phyloP scores from a whole-genome alignment of 1,139 yeast species.

The Candida pseudocylindracea region DNA sequence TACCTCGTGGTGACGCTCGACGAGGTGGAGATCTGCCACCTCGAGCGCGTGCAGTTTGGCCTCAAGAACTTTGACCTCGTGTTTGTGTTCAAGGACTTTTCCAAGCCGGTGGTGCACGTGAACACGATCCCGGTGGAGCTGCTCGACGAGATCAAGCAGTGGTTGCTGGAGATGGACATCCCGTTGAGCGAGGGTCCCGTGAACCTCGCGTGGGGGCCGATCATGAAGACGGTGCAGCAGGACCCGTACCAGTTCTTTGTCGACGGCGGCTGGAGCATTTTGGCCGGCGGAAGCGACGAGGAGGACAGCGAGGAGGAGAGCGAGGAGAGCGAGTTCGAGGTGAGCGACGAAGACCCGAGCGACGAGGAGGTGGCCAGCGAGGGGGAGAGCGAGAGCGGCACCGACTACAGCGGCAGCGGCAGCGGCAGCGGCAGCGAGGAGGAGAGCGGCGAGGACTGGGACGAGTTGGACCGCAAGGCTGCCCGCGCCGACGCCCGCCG shows the following conservation, averaged over 20 bases:
- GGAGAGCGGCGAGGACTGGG: conserved; percentile 55
- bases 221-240: conserved; percentile 81
- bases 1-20: conserved; percentile 77
- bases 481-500: conserved; percentile 21
- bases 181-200: conserved; percentile 90
- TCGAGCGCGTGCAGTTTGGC: conserved; percentile 96
- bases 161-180: conserved; percentile 92
- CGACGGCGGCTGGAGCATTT: conserved; percentile 93
- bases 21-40: conserved; percentile 85
- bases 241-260: conserved; percentile 90
- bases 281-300: conserved; percentile 48
- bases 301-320: conserved; percentile 41
- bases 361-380: conserved; percentile 33
- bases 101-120: conserved; percentile 71
- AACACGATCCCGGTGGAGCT: conserved; percentile 89
- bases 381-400: conserved; percentile 16
- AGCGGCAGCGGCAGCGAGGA: conserved; percentile 20
- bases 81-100: conserved; percentile 81
- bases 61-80: conserved; percentile 90
- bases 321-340: conserved; percentile 38
- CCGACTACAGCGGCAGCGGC: conserved; percentile 6
- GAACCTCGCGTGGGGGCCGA: conserved; percentile 87
- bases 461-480: conserved; percentile 48
- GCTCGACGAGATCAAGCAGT: conserved; percentile 79
- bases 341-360: conserved; percentile 43